Evolutionary conservation across 2,329 filamentous ascomycete species (phyloP).

Genomic region (Stagonosporopsis rhizophila): DNA sequence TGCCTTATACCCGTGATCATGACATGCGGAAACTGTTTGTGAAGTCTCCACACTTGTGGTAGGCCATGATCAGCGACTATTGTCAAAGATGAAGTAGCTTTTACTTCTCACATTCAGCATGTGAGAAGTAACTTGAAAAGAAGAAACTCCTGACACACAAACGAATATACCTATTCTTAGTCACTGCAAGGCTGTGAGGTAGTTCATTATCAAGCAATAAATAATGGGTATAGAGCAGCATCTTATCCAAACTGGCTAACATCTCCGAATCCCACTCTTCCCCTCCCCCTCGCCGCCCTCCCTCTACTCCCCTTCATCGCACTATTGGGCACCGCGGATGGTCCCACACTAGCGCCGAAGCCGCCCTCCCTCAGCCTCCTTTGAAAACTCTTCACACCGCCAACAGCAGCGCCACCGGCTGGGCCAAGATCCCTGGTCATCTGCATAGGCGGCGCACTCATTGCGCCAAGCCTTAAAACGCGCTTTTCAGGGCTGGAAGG

Average conservation of each 20-base stretch:
- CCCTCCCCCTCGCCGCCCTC: constrained; percentile 20
- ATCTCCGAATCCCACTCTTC: constrained; percentile 33
- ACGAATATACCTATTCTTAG: too few species aligned
- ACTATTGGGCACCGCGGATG: constrained; percentile 8
- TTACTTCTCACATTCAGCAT: too few species aligned
- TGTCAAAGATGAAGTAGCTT: too few species aligned
- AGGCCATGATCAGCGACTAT: too few species aligned
- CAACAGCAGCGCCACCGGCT: constrained; percentile 13
- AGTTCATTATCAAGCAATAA: neutral
- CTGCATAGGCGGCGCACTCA: constrained; percentile 42
- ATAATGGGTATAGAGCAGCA: constrained; percentile 5
- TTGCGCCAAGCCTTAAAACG: constrained; percentile 21
- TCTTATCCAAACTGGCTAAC: constrained; percentile 28
- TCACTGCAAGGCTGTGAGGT: neutral
- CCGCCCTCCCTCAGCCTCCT: constrained; percentile 41
- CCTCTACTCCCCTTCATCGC: constrained; percentile 18
- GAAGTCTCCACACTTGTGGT: too few species aligned
- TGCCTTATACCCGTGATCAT: too few species aligned
- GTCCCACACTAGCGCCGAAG: constrained; percentile 25
- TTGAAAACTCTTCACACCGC: constrained; percentile 43
- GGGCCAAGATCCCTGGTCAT: neutral
- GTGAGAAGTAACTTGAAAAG: too few species aligned
- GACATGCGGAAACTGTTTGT: too few species aligned
- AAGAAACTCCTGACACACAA: too few species aligned
- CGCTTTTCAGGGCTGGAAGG: constrained; percentile 36